Evolutionary conservation across 371 early-diverging fungal species (phyloP), one percentile per base, ranked within the genome.

Genomic region (Cokeromyces recurvatus): DNA sequence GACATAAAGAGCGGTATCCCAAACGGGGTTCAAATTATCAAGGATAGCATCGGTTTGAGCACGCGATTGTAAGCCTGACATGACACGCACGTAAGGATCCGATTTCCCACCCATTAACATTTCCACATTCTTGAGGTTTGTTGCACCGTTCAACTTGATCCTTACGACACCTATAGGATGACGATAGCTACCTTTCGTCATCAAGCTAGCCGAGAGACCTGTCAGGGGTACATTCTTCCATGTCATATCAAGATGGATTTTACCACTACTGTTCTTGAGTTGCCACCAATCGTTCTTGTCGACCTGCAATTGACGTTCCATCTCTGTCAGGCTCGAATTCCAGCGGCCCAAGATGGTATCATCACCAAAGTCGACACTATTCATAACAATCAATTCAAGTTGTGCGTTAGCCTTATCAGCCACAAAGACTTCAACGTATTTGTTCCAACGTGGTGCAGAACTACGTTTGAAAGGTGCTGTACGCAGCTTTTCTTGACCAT

Each of bases 151-250:
- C 48, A 90, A 46, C 32, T 81, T 75, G 19, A 92, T 51, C 48
- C 83, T 78, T 20, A 92, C 69, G 7, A 92, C 80, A 31, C 94
- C 94, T 25, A 89, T 82, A 11, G 90, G 78, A 37, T 75, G 74
- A 56, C 62, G 57, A 41, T 73, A 63, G 3, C 51, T 31, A 12
- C 48, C 57, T 14, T 64, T 64, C 22, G 51, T 58, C 39, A 29
- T 8, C 9, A 68, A 34, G 17, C 62, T 66, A 14, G 64, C 67
- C 2, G 59, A 56, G 39, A 61, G 55, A 2, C 66, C 66, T 24
- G 56, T 55, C 51, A 77, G 57, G 32, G 64, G 44, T 5, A 77
- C 62, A 21, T 74, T 69, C 48, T 73, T 73, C 77, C 77, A 77
- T 5, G 54, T 35, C 37, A 60, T 58, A 27, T 55, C 50, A 38